phyloP scores from a whole-genome alignment of 176 grass and related monocot species.

The Juncus inflexus region DNA sequence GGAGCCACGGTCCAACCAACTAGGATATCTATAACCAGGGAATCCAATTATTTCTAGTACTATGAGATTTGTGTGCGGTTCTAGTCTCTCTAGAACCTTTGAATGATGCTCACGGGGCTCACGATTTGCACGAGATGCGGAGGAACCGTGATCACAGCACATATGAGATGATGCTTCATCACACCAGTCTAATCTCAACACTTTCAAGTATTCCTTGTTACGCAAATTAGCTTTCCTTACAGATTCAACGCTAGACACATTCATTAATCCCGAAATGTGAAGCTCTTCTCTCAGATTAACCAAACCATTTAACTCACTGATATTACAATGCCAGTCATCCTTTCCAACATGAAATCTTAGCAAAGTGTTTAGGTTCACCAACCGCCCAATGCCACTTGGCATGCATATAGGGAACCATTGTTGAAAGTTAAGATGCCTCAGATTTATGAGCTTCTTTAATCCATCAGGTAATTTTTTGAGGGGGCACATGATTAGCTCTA shows the following conservation, averaged over 20 bases:
- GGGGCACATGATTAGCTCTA: slow-evolving; percentile 22
- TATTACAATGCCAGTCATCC: slow-evolving; percentile 15
- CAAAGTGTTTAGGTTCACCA: slow-evolving; percentile 37
- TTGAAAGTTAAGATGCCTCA: slow-evolving; percentile 30
- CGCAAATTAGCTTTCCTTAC: slow-evolving; percentile 22
- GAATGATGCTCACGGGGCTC: not conserved
- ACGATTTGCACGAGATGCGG: not conserved
- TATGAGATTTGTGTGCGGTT: slow-evolving; percentile 28
- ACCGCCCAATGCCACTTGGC: slow-evolving; percentile 35
- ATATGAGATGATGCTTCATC: too few relatives aligned
- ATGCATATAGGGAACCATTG: slow-evolving; percentile 2
- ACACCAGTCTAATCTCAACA: slow-evolving; percentile 12
- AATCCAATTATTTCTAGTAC: slow-evolving; percentile 28
- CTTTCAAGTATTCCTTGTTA: slow-evolving; percentile 20
- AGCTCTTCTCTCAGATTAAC: slow-evolving; percentile 31
- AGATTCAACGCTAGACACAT: slow-evolving; percentile 11
- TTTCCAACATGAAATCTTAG: slow-evolving; percentile 21
- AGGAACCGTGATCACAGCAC: not conserved
- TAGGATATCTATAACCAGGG: slow-evolving; percentile 28
- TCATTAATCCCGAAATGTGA: slow-evolving; percentile 16
- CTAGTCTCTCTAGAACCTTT: slow-evolving; percentile 31
- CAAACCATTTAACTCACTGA: slow-evolving; percentile 38
- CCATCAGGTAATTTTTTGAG: slow-evolving; percentile 28
- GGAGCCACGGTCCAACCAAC: slow-evolving; percentile 29
- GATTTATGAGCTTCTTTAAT: slow-evolving; percentile 23